Evolutionary conservation across 352 stramenopile species (phyloP), one percentile per base, ranked within the genome.

Genomic region (Pythium plurisporium): DNA sequence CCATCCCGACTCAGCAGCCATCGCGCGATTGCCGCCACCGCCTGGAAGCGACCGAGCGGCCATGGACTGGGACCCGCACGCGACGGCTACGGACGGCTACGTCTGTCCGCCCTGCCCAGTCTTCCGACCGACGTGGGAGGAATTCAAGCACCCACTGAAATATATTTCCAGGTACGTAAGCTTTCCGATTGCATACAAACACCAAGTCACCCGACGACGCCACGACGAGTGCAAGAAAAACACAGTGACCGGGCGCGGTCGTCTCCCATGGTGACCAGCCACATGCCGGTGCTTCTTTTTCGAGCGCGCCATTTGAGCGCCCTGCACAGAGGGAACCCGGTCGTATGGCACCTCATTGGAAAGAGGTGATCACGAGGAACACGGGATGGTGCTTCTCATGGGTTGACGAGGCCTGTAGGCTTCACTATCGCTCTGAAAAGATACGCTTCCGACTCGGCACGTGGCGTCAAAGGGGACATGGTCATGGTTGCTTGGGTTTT

Each of bases 61-160:
- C 27, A 91, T 89, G 82, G 79, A 89, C 64, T 91, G 82, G 82
- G 75, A 89, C 62, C 72, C 77, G 31, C 66, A 59, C 34, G 67
- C 68, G 38, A 70, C 50, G 17, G 71, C 74, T 56, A 69, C 70
- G 10, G 76, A 85, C 67, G 82, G 84, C 64, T 94, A 82, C 70
- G 85, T 94, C 58, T 94, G 85, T 43, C 82, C 82, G 38, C 79
- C 82, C 5, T 94, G 85, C 58, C 84, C 88, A 14, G 79, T 91
- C 31, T 97, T 95, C 65, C 74, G 89, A 50, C 91, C 91, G 29
- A 93, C 89, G 42, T 36, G 44, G 15, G 81, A 96, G 54, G 79
- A 97, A 60, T 97, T 97, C 67, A 53, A 77, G 50, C 77, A 97
- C 65, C 89, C 91, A 55, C 63, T 97, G 74, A 82, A 87, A 84